Percentiles rank a stretch among this genome's conserved stretches.
These are phyloP conservation scores for Alternaria conjuncta DNA, from an alignment of 2,329 filamentous ascomycete genomes.

Conservation along the genomic window DNA sequence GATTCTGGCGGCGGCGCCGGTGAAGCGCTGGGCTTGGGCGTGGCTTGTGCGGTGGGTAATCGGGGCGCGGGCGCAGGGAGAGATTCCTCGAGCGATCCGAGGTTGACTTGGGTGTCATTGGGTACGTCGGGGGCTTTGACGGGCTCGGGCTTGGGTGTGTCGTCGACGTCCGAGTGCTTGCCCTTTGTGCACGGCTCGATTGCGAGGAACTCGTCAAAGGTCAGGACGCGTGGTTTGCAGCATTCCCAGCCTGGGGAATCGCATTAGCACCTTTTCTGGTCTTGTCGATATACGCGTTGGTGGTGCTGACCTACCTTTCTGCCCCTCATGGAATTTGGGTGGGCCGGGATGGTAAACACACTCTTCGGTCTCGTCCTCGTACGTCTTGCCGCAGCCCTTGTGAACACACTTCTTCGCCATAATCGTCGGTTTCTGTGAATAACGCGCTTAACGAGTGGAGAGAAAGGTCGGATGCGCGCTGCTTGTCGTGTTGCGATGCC, in stretches of 20 bases:
- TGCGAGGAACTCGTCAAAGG: slow-evolving; percentile 95
- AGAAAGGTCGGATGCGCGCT: slow-evolving; percentile 10
- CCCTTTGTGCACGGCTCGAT: slow-evolving; percentile 93
- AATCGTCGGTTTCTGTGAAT: neutral
- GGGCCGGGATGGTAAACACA: slow-evolving; percentile 94
- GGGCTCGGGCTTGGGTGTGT: slow-evolving; percentile 62
- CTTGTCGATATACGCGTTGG: neutral
- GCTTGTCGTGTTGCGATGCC: slow-evolving; percentile 7
- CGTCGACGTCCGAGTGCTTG: slow-evolving; percentile 88
- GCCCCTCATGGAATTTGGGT: slow-evolving; percentile 92
- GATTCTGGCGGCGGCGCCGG: slow-evolving; percentile 57
- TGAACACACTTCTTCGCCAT: slow-evolving; percentile 92
- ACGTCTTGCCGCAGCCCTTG: slow-evolving; percentile 91
- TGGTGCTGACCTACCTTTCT: slow-evolving; percentile 73
- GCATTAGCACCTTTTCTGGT: slow-evolving; percentile 2
- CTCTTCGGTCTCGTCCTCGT: slow-evolving; percentile 79
- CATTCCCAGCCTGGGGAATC: slow-evolving; percentile 87
- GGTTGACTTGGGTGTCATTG: slow-evolving; percentile 39
- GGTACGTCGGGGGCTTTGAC: slow-evolving; percentile 57
- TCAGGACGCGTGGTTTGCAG: slow-evolving; percentile 95
- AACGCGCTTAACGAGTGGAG: slow-evolving; percentile 4
- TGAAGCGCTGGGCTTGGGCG: slow-evolving; percentile 31
- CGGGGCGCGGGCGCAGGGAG: slow-evolving; percentile 42
- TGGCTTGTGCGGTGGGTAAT: slow-evolving; percentile 39
- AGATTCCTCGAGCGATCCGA: slow-evolving; percentile 39